These are phyloP conservation scores for Penicillium freii DNA, from an alignment of 2,329 filamentous ascomycete species.

Conservation along the genomic window DNA sequence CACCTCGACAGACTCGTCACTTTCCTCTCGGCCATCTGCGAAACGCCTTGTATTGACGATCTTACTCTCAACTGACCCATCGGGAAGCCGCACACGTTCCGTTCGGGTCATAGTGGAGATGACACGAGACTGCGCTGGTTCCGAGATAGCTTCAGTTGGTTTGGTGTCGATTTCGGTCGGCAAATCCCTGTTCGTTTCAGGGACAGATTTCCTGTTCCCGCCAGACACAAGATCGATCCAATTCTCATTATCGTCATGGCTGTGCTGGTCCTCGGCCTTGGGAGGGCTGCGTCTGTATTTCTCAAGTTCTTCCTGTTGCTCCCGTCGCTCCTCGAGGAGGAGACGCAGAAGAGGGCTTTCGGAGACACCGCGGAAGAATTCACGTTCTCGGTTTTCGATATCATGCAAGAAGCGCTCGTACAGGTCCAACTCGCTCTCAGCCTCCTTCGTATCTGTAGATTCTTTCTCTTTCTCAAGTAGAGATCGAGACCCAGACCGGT, in stretches of 20 bases:
- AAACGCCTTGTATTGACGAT: constrained; percentile 59
- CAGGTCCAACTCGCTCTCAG: constrained; percentile 52
- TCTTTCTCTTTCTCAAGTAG: constrained; percentile 18
- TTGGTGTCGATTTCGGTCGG: neutral
- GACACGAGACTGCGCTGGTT: constrained; percentile 32
- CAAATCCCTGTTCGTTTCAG: constrained; percentile 16
- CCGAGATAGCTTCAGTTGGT: constrained; percentile 2
- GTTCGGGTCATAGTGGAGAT: constrained; percentile 59
- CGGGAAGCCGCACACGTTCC: constrained; percentile 53
- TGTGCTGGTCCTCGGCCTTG: constrained; percentile 11
- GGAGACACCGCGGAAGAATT: constrained; percentile 27
- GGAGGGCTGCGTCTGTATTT: constrained; percentile 9
- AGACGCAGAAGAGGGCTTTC: constrained; percentile 38
- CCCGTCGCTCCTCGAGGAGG: constrained; percentile 34
- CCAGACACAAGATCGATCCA: constrained; percentile 32
- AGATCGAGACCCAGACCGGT: constrained; percentile 9
- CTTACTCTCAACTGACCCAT: constrained; percentile 59
- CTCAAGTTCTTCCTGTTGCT: constrained; percentile 24
- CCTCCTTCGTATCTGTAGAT: constrained; percentile 15
- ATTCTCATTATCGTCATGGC: constrained; percentile 22
- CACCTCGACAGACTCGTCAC: constrained; percentile 53
- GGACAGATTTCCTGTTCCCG: constrained; percentile 24
- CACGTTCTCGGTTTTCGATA: constrained; percentile 33
- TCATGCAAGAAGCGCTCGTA: constrained; percentile 52
- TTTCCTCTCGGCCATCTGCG: constrained; percentile 60